Evolutionary conservation across 139 green algal genomes (phyloP), one percentile per base, ranked within the genome.

Genomic region (Auxenochlorella pyrenoidosa): DNA sequence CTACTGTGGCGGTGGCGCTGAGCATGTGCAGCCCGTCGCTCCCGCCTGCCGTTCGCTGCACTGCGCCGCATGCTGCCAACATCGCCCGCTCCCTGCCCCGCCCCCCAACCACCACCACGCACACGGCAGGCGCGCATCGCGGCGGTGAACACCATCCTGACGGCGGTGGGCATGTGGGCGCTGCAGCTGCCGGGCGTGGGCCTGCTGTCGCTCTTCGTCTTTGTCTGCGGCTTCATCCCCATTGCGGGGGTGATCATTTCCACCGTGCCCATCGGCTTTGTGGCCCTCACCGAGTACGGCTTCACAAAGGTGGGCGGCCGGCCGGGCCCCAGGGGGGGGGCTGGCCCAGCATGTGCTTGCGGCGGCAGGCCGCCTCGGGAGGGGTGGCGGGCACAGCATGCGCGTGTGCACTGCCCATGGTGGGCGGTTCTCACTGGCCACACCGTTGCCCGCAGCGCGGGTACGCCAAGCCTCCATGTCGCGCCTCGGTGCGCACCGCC

Each of bases 241-340:
- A 96, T 98, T 60, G 96, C 96, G 44, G 96, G 96, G n/a, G 92
- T 95, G 79, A 95, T 98, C 92, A 96, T 98, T 60, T 98, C 94
- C 65, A 98, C 96, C 34, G 86, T 93, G 1, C 97, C 97, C 77
- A 98, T 99, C 51, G 95, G 83, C 59, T 95, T 97, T 86, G 93
- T 97, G 40, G 95, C 94, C 12, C 85, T 97, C 66, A 96, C 91
- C 34, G 95, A 97, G 92, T 99, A 98, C 88, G 97, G 97, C 65
- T 98, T 98, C 85, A 91, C 95, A n/a, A 97, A 97, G 92, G 89
- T 97, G 90, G 0, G 75, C 0, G 3, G 54, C 51, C 40, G 30
- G 47, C 16, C 3, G 73, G 36, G 21, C 38, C 5, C 6, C 6
- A 18, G 38, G 38, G 73, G 26, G 2, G 73, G 36, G 60, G 4